Evolutionary conservation across 768 basidiomycete species (phyloP).

Genomic region (Lactarius evosmus): DNA sequence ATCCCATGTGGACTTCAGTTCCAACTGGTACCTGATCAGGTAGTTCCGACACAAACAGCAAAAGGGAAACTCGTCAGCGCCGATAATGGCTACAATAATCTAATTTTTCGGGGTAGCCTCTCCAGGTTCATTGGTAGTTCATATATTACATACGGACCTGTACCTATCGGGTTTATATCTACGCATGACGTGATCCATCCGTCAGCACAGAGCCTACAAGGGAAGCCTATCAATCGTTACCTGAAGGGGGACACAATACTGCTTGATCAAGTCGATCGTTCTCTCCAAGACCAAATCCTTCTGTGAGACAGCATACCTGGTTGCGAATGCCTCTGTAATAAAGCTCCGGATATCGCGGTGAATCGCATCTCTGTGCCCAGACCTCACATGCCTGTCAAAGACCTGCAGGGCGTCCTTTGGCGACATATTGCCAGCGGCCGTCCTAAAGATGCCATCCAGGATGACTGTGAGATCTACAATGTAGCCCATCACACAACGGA

Average conservation of each 20-base stretch:
- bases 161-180: too few species aligned
- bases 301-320: not conserved
- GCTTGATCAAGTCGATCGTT: slow-evolving; percentile 8
- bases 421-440: not conserved
- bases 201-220: too few species aligned
- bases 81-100: too few species aligned
- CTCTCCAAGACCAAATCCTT: slow-evolving; percentile 11
- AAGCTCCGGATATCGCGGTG: slow-evolving; percentile 2
- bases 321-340: not conserved
- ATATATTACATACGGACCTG: too few species aligned
- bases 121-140: too few species aligned
- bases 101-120: too few species aligned
- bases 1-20: too few species aligned
- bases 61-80: too few species aligned
- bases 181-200: too few species aligned
- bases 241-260: not conserved
- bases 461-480: slow-evolving; percentile 12
- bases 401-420: not conserved
- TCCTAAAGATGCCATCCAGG: not conserved
- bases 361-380: not conserved
- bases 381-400: not conserved
- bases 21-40: too few species aligned
- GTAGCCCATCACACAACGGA: slow-evolving; percentile 11
- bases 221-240: too few species aligned
- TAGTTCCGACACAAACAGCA: too few species aligned